These are phyloP conservation scores for Cladosporium sp. DNA, from an alignment of 2,329 filamentous ascomycete genomes.

Conservation along the genomic window DNA sequence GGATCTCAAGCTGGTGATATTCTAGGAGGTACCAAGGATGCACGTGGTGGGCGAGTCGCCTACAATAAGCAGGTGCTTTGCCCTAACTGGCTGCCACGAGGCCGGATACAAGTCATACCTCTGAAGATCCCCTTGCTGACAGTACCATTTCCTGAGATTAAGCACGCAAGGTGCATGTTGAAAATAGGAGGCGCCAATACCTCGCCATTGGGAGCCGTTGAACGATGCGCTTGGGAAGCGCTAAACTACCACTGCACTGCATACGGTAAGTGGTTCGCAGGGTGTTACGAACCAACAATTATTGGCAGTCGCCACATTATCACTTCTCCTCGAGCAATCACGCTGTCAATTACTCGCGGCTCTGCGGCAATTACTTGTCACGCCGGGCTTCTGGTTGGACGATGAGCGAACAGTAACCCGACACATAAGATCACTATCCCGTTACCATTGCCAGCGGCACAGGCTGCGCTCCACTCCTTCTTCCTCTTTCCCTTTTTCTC, in stretches of 20 bases:
- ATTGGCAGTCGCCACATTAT: not conserved
- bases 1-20: not conserved
- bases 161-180: not conserved
- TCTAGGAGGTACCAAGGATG: not conserved
- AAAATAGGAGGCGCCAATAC: not conserved
- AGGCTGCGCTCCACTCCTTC: not conserved
- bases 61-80: not conserved
- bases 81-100: not conserved
- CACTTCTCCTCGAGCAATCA: not conserved
- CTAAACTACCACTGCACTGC: not conserved
- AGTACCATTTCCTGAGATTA: not conserved
- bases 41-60: not conserved
- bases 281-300: not conserved
- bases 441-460: not conserved
- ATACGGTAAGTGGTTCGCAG: not conserved
- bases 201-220: not conserved
- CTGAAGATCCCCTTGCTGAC: not conserved
- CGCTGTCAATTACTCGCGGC: not conserved
- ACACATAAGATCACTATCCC: not conserved
- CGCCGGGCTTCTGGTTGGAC: constrained; percentile 1
- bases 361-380: not conserved
- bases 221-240: not conserved
- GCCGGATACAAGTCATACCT: not conserved
- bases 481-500: not conserved
- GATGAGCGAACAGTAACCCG: not conserved